Evolutionary conservation across 768 basidiomycete genomes (phyloP), one percentile per base, ranked within the genome.

Genomic region (Lentinula edodes): DNA sequence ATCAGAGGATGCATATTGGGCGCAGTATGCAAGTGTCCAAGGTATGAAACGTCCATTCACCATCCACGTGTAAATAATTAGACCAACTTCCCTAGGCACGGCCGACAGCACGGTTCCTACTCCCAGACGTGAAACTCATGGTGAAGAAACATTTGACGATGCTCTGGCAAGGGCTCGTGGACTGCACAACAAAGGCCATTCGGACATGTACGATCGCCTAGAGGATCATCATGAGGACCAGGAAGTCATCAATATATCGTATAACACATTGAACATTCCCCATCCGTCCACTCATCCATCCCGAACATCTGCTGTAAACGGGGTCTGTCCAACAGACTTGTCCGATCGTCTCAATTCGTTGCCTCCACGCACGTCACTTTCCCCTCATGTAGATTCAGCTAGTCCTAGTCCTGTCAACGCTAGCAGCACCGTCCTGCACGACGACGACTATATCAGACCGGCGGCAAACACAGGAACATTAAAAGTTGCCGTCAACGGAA

Each of bases 1-100:
- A 20, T 42, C 62, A 62, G 74, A 72, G 39, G 89, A 90, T 62
- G 87, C 86, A 6, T 91, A 91, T 66, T 91, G 89, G 89, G 88
- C 87, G 28, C 86, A 80, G 63, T 91, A 91, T 70, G 76, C 86
- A 35, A 76, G 78, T 18, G 80, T 90, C 6, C 88, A 91, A 72
- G 89, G 89, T 89, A 23, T 28, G 60, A 66, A 74, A 66, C 23
- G 28, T 16, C 7, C 35, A n/a, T 48, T 61, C 15, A 13, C 36
- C 20, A 36, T 28, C 34, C 34, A 28, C 35, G 5, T 59, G 9
- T 42, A 15, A 13, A 20, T 41, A 41, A 50, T 52, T 10, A 51
- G 51, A 34, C 52, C 61, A 41, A 20, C 52, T 28, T 64, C 48
- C 5, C 38, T 66, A 90, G 89, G 89, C 58, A 83, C 88, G 34